phyloP scores from a whole-genome alignment of 441 rosid species.

The Sinapis alba region DNA sequence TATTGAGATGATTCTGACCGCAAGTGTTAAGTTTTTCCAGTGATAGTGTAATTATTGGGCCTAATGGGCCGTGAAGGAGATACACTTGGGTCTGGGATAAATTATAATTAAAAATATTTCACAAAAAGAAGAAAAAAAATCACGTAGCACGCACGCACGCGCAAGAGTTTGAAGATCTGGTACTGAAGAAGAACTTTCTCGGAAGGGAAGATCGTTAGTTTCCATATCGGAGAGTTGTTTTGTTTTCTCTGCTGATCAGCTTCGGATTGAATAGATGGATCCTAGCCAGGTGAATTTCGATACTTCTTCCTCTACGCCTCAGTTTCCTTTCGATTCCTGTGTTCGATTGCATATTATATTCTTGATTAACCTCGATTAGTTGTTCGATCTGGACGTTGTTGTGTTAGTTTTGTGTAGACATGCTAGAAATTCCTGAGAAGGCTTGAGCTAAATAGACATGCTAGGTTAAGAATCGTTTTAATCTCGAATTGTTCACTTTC shows the following conservation, averaged over 20 bases:
- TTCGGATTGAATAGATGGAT: slow-evolving; percentile 41
- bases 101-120: neutral
- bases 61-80: slow-evolving; percentile 10
- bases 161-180: slow-evolving; percentile 36
- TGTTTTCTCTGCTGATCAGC: slow-evolving; percentile 22
- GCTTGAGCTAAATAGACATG: slow-evolving; percentile 14
- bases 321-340: neutral
- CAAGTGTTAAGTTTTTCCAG: neutral
- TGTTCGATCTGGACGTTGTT: slow-evolving; percentile 36
- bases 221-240: neutral
- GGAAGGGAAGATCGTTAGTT: neutral
- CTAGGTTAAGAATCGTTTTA: slow-evolving; percentile 9
- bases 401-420: slow-evolving; percentile 15
- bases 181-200: slow-evolving; percentile 18
- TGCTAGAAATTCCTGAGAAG: neutral
- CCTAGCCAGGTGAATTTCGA: slow-evolving; percentile 43
- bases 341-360: slow-evolving; percentile 15
- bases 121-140: neutral
- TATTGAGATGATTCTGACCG: slow-evolving; percentile 16
- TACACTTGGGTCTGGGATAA: neutral
- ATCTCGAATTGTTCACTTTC: neutral
- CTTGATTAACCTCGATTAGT: neutral
- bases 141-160: slow-evolving; percentile 16
- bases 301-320: neutral
- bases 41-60: slow-evolving; percentile 23